phyloP scores from a whole-genome alignment of 2,329 filamentous ascomycete species.

The Calonectria naviculata region DNA sequence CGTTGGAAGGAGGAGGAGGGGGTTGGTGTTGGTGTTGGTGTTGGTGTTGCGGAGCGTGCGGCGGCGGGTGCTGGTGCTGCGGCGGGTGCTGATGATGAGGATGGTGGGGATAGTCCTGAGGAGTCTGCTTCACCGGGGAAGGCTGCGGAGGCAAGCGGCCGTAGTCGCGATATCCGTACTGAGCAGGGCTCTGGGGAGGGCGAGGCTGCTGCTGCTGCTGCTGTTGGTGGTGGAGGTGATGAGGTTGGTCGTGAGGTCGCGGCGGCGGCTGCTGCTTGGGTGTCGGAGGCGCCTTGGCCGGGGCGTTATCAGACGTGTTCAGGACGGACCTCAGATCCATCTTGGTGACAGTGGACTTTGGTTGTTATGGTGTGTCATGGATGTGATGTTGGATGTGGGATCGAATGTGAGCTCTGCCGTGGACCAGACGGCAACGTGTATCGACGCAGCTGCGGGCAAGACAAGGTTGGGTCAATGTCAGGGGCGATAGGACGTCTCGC shows the following conservation, averaged over 20 bases:
- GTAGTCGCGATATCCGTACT: conserved; percentile 64
- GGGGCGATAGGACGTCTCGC: conserved; percentile 28
- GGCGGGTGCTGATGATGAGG: conserved; percentile 42
- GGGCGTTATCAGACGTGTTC: conserved; percentile 61
- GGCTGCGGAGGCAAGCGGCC: conserved; percentile 58
- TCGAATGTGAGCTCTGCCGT: conserved; percentile 26
- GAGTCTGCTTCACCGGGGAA: conserved; percentile 59
- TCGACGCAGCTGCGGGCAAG: conserved; percentile 28
- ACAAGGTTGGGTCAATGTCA: conserved; percentile 33
- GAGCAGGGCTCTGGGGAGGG: conserved; percentile 51
- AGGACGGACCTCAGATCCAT: conserved; percentile 68
- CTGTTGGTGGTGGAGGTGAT: conserved; percentile 43
- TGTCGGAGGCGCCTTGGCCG: conserved; percentile 45
- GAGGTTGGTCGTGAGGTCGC: conserved; percentile 45
- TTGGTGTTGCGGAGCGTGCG: conserved; percentile 19
- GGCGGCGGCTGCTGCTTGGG: conserved; percentile 47
- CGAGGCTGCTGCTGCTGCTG: conserved; percentile 38
- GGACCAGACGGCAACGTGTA: conserved; percentile 25
- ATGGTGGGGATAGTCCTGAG: conserved; percentile 55
- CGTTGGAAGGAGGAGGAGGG: conserved; percentile 40
- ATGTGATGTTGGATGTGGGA: conserved; percentile 1
- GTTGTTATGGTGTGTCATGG: conserved; percentile 5
- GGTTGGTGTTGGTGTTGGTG: conserved; percentile 28
- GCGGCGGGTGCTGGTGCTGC: conserved; percentile 44
- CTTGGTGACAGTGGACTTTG: conserved; percentile 19